Base-by-base conservation (phyloP, 345 rosid species). In the Gossypium rotundifolium region DNA sequence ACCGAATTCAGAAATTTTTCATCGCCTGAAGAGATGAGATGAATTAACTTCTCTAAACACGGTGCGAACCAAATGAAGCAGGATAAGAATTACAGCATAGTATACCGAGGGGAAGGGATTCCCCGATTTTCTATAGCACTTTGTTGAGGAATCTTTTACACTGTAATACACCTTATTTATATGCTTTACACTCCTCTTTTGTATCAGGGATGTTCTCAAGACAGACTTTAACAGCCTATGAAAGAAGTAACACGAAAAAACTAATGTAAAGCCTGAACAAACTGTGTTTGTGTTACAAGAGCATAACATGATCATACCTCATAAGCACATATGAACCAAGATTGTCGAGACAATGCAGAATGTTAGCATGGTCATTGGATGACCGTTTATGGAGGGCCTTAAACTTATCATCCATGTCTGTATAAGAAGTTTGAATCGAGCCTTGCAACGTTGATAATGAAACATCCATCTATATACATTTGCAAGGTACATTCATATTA, bases 291-390 rank as follows among this genome's bases (percentile, higher is more conserved):
- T 16, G n/a, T 74, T 29, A 44, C 1, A 65, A 67, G n/a, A 65
- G 68, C 52, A 55, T n/a, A 64, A 51, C 54, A 22, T 18, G 57
- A 69, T 14, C 85, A 77, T 55, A 92, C 97, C 97, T 90, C 89
- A 71, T 85, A 81, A 44, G 98, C 89, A 80, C 97, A 94, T 57
- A 86, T 71, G 66, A 88, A 55, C 98, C 97, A 63, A 94, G 93
- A 79, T 88, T 84, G 68, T 90, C 89, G 72, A 94, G 87, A 79
- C 96, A 94, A 78, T 83, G 83, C 80, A 90, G 73, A 76, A 92
- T 87, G 80, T 90, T 91, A 14, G 86, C 78, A 63, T 81, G 75
- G 78, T 89, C 87, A 72, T 63, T 79, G 70, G 84, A 88, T 70
- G 90, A 60, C 29, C 78, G 86, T 82, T 78, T 85, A 73, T 72